Conservation (phyloP, 768 basidiomycete genomes). For the Clitopilus passeckerianus region DNA sequence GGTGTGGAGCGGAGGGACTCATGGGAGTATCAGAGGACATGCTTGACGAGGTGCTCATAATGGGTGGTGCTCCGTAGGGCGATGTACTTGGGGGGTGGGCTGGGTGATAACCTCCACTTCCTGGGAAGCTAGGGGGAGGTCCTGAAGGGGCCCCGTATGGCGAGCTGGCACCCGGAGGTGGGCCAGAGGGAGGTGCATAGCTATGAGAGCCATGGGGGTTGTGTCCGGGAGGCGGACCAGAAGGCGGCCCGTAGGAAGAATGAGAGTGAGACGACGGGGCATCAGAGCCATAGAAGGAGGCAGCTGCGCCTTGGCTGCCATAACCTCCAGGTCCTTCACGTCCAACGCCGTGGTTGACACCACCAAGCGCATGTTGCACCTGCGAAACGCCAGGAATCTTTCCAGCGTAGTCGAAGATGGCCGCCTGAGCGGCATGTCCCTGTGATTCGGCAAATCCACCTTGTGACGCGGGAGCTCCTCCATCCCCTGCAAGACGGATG, state of each 20-base stretch:
- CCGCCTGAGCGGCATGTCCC: constrained; percentile 44
- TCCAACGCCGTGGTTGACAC: constrained; percentile 16
- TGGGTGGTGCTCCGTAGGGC: constrained; percentile 14
- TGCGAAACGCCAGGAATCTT: constrained; percentile 44
- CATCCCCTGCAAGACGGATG: constrained; percentile 51
- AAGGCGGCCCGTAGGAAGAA: constrained; percentile 5
- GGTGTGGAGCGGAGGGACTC: constrained; percentile 6
- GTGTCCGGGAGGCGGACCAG: not conserved
- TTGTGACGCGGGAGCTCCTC: constrained; percentile 38
- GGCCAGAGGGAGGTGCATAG: constrained; percentile 11
- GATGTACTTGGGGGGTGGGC: constrained; percentile 20
- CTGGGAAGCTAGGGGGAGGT: constrained; percentile 19
- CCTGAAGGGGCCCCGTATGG: constrained; percentile 17
- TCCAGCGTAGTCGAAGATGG: constrained; percentile 38
- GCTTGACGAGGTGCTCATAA: constrained; percentile 9
- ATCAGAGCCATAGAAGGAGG: constrained; percentile 22
- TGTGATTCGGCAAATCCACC: constrained; percentile 44
- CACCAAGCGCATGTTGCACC: constrained; percentile 33
- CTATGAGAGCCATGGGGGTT: not conserved
- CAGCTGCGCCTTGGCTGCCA: constrained; percentile 13
- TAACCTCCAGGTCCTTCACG: constrained; percentile 9
- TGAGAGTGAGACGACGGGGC: not conserved
- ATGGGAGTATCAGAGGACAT: constrained; percentile 9
- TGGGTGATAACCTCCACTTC: constrained; percentile 21
- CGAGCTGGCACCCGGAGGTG: constrained; percentile 10